These are phyloP conservation scores for Eucalyptus pumila DNA, from an alignment of 345 rosid species.

Conservation along the genomic window DNA sequence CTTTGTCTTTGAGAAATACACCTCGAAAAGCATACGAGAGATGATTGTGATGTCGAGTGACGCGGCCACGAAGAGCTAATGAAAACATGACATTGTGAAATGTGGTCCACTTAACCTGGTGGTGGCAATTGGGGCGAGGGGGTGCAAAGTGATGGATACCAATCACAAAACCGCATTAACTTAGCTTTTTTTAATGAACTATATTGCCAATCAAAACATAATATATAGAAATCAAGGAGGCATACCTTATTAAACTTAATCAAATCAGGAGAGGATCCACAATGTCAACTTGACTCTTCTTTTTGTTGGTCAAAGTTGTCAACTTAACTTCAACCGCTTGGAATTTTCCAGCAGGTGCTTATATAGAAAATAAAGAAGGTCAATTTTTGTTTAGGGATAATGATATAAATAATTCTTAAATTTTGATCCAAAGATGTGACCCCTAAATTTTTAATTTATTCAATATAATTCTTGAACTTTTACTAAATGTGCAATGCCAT, in stretches of 20 bases:
- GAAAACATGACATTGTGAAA: background rate
- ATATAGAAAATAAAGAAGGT: background rate
- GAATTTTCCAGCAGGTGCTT: background rate
- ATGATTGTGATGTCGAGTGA: background rate
- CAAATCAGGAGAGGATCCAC: background rate
- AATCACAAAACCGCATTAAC: background rate
- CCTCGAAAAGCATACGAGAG: background rate
- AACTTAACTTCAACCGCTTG: background rate
- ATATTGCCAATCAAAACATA: background rate
- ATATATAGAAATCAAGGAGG: background rate
- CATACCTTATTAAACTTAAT: background rate
- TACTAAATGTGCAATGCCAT: no score
- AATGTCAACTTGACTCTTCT: background rate
- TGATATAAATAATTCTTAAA: no score
- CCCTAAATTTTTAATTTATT: no score
- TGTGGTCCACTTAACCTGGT: background rate
- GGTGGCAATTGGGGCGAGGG: background rate
- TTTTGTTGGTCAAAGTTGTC: background rate
- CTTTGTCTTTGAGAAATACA: background rate
- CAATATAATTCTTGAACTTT: no score
- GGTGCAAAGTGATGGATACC: background rate
- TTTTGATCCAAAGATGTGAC: no score
- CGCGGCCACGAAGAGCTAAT: background rate
- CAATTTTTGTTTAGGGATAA: background rate
- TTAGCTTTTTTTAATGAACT: background rate